Evolutionary conservation across 768 basidiomycete species (phyloP).

Genomic region (Wakefieldia striispora): DNA sequence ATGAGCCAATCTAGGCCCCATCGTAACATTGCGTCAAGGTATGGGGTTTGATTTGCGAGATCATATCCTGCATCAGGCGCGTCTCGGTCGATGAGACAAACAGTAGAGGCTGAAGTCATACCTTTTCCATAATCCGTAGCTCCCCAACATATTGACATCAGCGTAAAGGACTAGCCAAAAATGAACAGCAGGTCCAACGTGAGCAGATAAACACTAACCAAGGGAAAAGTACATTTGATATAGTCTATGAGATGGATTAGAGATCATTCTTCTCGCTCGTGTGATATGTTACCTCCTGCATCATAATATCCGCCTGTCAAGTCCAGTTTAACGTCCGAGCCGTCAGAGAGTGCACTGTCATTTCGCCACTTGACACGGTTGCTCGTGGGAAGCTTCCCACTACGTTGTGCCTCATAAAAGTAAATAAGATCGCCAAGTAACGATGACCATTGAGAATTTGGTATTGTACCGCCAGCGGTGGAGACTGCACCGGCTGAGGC

Average conservation of each 20-base stretch:
- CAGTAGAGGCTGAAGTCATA: slow-evolving; percentile 21
- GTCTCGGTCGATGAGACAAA: background rate
- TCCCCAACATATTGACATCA: slow-evolving; percentile 90
- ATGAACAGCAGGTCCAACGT: background rate
- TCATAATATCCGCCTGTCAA: slow-evolving; percentile 89
- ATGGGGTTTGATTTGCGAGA: slow-evolving; percentile 79
- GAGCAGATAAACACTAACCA: slow-evolving; percentile 45
- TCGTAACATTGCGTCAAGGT: slow-evolving; percentile 87
- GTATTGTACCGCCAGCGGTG: slow-evolving; percentile 38
- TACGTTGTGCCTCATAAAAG: slow-evolving; percentile 91
- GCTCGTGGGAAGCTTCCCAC: slow-evolving; percentile 62
- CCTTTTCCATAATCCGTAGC: slow-evolving; percentile 82
- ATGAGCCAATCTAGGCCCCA: slow-evolving; percentile 94
- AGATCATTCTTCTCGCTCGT: background rate
- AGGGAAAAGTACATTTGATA: slow-evolving; percentile 83
- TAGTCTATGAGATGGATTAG: slow-evolving; percentile 52
- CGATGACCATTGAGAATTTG: slow-evolving; percentile 80
- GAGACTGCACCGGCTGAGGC: slow-evolving; percentile 52
- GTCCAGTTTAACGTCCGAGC: slow-evolving; percentile 68
- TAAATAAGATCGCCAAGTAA: slow-evolving; percentile 79
- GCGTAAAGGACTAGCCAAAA: slow-evolving; percentile 60
- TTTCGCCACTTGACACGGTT: slow-evolving; percentile 90
- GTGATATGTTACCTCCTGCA: slow-evolving; percentile 67
- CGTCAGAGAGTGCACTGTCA: slow-evolving; percentile 74
- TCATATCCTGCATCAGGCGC: slow-evolving; percentile 61